Evolutionary conservation across 371 early-diverging fungal genomes (phyloP).

Genomic region (Mortierella polycephala): DNA sequence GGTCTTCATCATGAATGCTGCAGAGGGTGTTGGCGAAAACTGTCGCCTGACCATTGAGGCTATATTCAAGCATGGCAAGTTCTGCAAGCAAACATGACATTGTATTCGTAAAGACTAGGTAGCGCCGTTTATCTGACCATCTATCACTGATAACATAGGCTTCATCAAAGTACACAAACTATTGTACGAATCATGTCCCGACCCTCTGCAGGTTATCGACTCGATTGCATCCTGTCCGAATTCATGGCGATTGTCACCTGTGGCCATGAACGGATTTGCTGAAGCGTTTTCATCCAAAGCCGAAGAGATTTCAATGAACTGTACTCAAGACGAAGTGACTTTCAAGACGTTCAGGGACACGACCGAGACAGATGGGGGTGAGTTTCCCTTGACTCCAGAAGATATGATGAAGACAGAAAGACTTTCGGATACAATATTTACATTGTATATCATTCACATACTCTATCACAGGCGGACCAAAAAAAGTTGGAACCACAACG

Average conservation of each 20-base stretch:
- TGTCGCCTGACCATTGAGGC: slow-evolving; percentile 43
- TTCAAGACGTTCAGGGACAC: slow-evolving; percentile 25
- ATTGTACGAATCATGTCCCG: slow-evolving; percentile 40
- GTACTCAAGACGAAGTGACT: slow-evolving; percentile 17
- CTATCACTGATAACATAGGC: slow-evolving; percentile 6
- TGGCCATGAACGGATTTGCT: slow-evolving; percentile 21
- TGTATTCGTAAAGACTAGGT: not conserved
- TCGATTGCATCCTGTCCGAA: slow-evolving; percentile 29
- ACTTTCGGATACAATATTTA: no score
- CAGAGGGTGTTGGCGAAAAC: slow-evolving; percentile 46
- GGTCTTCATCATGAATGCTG: slow-evolving; percentile 40
- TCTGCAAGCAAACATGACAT: not conserved
- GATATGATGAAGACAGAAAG: not conserved
- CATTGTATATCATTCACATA: not conserved
- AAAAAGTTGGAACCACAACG: slow-evolving; percentile 23
- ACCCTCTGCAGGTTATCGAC: slow-evolving; percentile 31
- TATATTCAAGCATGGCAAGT: slow-evolving; percentile 37
- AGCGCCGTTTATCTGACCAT: not conserved
- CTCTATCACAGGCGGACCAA: not conserved
- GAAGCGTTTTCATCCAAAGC: slow-evolving; percentile 45
- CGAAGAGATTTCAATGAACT: slow-evolving; percentile 43
- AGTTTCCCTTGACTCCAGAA: not conserved
- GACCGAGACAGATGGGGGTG: slow-evolving; percentile 16
- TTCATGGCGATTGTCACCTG: slow-evolving; percentile 30
- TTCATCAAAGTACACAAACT: slow-evolving; percentile 51